Evolutionary conservation across 345 rosid genomes (phyloP).

Genomic region (Eucalyptus pauciflora): DNA sequence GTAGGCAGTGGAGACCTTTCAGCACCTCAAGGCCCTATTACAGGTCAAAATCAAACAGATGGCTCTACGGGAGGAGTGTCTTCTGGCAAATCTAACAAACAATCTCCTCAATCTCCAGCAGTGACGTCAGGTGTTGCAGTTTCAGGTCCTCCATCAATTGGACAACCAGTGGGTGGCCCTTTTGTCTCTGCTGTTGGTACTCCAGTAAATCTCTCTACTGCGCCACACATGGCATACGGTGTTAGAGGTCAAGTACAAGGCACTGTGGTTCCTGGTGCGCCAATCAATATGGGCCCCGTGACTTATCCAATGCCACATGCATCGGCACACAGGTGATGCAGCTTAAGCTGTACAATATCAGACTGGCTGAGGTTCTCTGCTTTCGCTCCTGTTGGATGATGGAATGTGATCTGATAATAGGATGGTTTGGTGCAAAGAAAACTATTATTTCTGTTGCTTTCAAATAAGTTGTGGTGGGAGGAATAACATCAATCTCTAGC

Average conservation of each 20-base stretch:
- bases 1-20: conserved; percentile 1
- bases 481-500: background rate
- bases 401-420: background rate
- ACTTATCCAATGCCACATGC: background rate
- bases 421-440: background rate
- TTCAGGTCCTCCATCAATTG: background rate
- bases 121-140: background rate
- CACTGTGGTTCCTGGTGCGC: background rate
- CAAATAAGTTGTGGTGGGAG: background rate
- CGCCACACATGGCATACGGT: background rate
- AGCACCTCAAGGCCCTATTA: conserved; percentile 1
- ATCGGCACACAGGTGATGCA: background rate
- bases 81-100: background rate
- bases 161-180: background rate
- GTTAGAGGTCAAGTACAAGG: background rate
- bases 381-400: background rate
- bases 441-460: background rate
- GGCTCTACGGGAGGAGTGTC: background rate
- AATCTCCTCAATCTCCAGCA: background rate
- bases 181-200: conserved; percentile 4
- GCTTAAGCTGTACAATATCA: background rate
- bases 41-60: background rate
- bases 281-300: background rate
- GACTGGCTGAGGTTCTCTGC: background rate
- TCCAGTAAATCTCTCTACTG: background rate